Base-by-base conservation (phyloP, 2,329 filamentous ascomycete genomes). In the Raffaelea deltoideospora region DNA sequence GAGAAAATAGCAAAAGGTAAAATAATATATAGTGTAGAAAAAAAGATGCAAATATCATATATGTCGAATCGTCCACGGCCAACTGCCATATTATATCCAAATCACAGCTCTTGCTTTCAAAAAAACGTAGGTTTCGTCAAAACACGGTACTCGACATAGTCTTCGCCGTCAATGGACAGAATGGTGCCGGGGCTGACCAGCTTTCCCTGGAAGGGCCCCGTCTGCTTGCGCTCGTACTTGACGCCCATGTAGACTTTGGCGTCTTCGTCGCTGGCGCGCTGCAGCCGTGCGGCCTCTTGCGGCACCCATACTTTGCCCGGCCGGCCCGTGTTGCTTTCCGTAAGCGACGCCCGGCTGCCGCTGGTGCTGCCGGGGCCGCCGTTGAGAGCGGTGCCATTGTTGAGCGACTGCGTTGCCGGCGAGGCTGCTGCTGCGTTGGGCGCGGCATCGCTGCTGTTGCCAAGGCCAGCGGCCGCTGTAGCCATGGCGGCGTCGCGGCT, bases 131-230 rank as follows among this genome's bases (percentile, higher is more conserved):
- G 71, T 53, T 75, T 77, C 1, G 69, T 76, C 20, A 79, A 61
- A 2, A 79, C 70, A 2, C 73, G 65, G 44, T 78, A 78, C 50
- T 78, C 74, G 24, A 79, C 72, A 41, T 73, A 79, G 43, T 78
- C 74, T 49, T 78, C 73, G 18, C 72, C 74, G 41, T 78, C 72
- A 41, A 79, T 78, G 33, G 59, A 75, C 46, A 78, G 65, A 18
- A 78, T 71, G 10, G 65, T 66, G 5, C 72, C 69, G 41, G 71
- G 64, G 33, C 69, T 73, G 22, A 75, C 72, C n/a, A 77, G 63
- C 49, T 76, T 75, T 19, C 72, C 73, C 42, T 65, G 59, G 41
- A 78, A 76, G 0, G 72, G 71, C 0, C 74, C 74, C 4, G 55
- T 72, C 23, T 62, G 52, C 54, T 75, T 76, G 37, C 72, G 65